phyloP scores from a whole-genome alignment of 2,329 filamentous ascomycete species.

The Aspergillus fischeri region DNA sequence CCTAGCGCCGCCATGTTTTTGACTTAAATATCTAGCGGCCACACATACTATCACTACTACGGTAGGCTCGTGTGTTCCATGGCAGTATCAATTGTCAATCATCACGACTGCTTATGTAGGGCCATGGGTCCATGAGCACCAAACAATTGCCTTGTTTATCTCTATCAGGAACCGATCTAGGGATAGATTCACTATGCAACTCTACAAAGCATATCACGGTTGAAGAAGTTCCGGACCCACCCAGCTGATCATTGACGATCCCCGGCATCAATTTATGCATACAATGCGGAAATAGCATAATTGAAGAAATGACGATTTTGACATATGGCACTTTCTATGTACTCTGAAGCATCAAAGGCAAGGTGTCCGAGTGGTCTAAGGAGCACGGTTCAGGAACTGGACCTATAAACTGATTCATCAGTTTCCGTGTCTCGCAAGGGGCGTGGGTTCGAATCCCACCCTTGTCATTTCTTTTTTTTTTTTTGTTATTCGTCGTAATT shows the following conservation, averaged over 20 bases:
- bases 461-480: not conserved
- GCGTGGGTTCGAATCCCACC: not conserved
- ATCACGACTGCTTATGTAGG: no score
- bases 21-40: no score
- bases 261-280: not conserved
- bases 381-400: not conserved
- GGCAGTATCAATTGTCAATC: no score
- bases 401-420: not conserved
- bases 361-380: not conserved
- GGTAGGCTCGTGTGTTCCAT: no score
- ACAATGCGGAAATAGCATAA: not conserved
- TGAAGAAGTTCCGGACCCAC: not conserved
- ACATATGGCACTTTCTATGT: not conserved
- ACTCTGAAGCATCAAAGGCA: not conserved
- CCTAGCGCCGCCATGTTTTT: no score
- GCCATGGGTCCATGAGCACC: not conserved
- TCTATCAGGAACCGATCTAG: not conserved
- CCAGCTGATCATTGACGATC: conserved; percentile 5
- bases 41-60: no score
- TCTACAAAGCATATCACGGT: not conserved
- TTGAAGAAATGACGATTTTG: no score
- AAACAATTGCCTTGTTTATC: not conserved
- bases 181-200: not conserved
- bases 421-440: not conserved
- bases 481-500: no score